These are phyloP conservation scores for Gautieria morchelliformis DNA, from an alignment of 768 basidiomycete genomes.

Conservation along the genomic window DNA sequence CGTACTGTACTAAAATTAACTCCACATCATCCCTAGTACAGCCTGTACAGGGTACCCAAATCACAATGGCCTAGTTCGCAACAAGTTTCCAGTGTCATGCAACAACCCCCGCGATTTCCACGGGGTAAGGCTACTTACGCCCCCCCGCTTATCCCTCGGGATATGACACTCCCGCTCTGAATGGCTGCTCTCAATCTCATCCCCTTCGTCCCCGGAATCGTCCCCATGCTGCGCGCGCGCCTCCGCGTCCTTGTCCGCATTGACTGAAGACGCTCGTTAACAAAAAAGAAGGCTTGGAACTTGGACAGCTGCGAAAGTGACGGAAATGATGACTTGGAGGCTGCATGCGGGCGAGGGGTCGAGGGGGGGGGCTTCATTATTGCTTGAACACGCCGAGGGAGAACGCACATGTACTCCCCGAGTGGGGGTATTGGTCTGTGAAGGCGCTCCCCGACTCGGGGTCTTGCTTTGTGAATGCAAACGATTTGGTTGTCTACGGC, in stretches of 20 bases:
- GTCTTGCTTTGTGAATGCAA: too few species aligned
- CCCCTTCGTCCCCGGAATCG: conserved; percentile 4
- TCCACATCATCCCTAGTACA: too few species aligned
- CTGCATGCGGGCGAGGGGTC: not conserved
- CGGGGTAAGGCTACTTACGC: too few species aligned
- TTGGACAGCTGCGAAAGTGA: conserved; percentile 7
- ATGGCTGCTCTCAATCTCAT: not conserved
- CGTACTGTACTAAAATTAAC: too few species aligned
- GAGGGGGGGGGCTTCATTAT: not conserved
- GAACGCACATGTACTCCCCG: too few species aligned
- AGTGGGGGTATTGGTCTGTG: too few species aligned
- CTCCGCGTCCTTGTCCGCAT: not conserved
- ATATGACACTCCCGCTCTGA: not conserved
- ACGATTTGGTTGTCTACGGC: too few species aligned
- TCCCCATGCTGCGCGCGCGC: not conserved
- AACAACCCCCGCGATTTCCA: conserved; percentile 3
- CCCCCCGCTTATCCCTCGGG: conserved; percentile 5
- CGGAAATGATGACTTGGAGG: conserved; percentile 2
- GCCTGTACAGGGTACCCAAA: too few species aligned
- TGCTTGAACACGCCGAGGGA: not conserved
- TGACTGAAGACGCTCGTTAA: not conserved
- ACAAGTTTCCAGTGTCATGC: too few species aligned
- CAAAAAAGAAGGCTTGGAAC: conserved; percentile 5
- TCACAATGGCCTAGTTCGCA: too few species aligned
- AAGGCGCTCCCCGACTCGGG: too few species aligned